A percentile compares a stretch with the other conserved stretches of the same genome.
Evolutionary conservation across 1,284 basidiomycete genomes (phyloP).

Genomic region (Boletus sp.): DNA sequence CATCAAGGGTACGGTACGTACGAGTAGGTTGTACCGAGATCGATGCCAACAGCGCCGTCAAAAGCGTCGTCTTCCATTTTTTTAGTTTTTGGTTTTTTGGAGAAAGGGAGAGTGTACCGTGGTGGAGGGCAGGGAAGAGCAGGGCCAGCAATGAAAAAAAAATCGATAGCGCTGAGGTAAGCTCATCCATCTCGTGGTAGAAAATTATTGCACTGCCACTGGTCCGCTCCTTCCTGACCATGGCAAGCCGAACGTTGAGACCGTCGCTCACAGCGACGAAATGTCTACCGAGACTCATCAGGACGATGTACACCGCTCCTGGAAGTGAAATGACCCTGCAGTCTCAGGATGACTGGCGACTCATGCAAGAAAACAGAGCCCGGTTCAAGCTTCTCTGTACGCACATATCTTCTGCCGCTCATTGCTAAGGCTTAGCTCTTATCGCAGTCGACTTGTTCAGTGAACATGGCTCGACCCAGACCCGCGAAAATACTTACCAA

Average conservation of each 20-base stretch:
- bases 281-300: constrained; percentile 26
- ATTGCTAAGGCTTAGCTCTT: constrained; percentile 15
- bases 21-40: constrained; percentile 90
- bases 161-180: constrained; percentile 42
- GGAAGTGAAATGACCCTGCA: constrained; percentile 39
- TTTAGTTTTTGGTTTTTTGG: constrained; percentile 52
- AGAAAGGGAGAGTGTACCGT: constrained; percentile 27
- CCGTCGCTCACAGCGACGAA: constrained; percentile 41
- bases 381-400: constrained; percentile 53
- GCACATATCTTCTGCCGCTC: constrained; percentile 10
- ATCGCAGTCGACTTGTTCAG: constrained; percentile 62
- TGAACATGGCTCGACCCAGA: constrained; percentile 77
- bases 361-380: constrained; percentile 58
- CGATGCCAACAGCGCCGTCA: constrained; percentile 96
- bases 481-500: constrained; percentile 66
- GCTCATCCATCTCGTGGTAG: constrained; percentile 15
- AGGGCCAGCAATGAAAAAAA: constrained; percentile 32
- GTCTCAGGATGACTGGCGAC: constrained; percentile 60
- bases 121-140: constrained; percentile 27
- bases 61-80: constrained; percentile 87
- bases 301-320: constrained; percentile 35
- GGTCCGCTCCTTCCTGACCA: constrained; percentile 32
- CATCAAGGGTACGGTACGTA: constrained; percentile 40
- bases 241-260: constrained; percentile 39
- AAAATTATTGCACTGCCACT: constrained; percentile 50